These are phyloP conservation scores for Nannochloris sp. DNA, from an alignment of 139 green algal species.

Conservation along the genomic window DNA sequence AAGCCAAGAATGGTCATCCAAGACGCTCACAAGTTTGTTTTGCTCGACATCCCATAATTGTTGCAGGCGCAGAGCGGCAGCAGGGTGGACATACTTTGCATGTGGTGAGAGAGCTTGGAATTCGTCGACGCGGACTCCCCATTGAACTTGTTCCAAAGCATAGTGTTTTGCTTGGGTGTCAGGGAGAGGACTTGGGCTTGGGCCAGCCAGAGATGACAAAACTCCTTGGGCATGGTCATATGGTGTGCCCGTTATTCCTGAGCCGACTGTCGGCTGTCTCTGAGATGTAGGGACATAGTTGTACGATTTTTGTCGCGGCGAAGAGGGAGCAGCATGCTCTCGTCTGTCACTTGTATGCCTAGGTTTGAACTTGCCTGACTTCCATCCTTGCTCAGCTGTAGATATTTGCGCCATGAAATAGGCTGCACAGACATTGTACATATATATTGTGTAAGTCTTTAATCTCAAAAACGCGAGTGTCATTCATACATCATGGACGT, in stretches of 20 bases:
- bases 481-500: not conserved
- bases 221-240: not conserved
- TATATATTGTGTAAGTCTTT: not conserved
- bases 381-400: constrained; percentile 4
- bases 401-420: constrained; percentile 20
- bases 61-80: constrained; percentile 44
- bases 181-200: not conserved
- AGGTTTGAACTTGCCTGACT: not conserved
- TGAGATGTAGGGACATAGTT: not conserved
- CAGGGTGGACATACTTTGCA: constrained; percentile 38
- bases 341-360: not conserved
- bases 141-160: constrained; percentile 34
- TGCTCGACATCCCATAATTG: constrained; percentile 46
- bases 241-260: not conserved
- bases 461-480: not conserved
- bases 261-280: not conserved
- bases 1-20: constrained; percentile 39
- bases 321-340: not conserved
- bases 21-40: constrained; percentile 42
- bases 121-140: constrained; percentile 52
- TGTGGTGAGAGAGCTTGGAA: constrained; percentile 41
- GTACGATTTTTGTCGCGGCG: not conserved
- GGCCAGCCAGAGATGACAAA: not conserved
- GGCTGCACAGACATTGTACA: constrained; percentile 8
- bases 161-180: constrained; percentile 5